A percentile compares a stretch with the other conserved stretches of the same genome.
These are phyloP conservation scores for Schwanniomyces sp. DNA, from an alignment of 805 yeast species.

Conservation along the genomic window DNA sequence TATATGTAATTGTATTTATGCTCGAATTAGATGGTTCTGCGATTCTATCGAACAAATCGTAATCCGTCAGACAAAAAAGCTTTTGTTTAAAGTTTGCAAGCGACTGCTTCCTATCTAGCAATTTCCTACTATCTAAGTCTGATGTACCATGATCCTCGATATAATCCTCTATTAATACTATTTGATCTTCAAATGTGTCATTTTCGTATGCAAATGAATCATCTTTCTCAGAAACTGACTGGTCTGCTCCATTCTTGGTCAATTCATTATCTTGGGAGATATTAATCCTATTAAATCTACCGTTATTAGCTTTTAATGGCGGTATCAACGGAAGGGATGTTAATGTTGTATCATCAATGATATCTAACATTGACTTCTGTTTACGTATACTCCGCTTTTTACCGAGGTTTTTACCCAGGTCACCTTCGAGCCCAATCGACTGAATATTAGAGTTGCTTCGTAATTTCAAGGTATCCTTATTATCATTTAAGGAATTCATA, in stretches of 20 bases:
- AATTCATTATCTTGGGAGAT: background rate
- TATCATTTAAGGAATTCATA: background rate
- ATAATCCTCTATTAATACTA: conserved; percentile 59
- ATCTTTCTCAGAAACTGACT: background rate
- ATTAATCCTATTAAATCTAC: background rate
- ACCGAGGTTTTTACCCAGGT: background rate
- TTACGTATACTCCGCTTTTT: conserved; percentile 2
- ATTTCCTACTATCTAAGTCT: conserved; percentile 7
- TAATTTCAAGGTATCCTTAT: background rate
- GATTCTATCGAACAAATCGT: background rate
- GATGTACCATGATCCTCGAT: conserved; percentile 20
- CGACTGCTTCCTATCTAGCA: conserved; percentile 28
- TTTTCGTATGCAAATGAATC: conserved; percentile 2
- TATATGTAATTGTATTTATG: background rate
- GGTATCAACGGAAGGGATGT: conserved; percentile 57
- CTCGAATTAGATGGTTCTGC: background rate
- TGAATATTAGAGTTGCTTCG: background rate
- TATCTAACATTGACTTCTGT: conserved; percentile 45
- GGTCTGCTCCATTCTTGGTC: background rate
- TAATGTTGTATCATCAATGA: conserved; percentile 46
- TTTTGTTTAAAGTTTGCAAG: conserved; percentile 38
- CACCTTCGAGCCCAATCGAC: background rate
- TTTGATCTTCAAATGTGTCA: conserved; percentile 31
- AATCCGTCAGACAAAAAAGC: background rate
- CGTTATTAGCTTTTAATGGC: conserved; percentile 28